Percentiles rank a stretch among this genome's conserved stretches.
These are phyloP conservation scores for Fragaria iinumae DNA, from an alignment of 306 rosid genomes.

Conservation along the genomic window DNA sequence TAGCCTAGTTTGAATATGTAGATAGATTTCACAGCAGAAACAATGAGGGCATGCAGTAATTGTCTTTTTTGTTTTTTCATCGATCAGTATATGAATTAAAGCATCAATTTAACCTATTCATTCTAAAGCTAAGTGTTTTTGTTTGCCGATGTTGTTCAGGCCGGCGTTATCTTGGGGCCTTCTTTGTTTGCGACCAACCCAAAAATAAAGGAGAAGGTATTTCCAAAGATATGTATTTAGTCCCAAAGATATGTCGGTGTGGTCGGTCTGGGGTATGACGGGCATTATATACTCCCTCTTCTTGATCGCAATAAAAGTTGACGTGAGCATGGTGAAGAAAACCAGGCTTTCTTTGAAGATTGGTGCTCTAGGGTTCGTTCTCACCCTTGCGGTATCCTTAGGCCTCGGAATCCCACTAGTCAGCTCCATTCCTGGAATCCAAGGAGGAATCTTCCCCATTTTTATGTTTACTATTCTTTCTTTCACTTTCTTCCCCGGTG, in stretches of 20 bases:
- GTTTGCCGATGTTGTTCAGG: slow-evolving; percentile 15
- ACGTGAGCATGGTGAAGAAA: slow-evolving; percentile 2
- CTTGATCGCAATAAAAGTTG: slow-evolving; percentile 29
- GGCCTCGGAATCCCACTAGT: not conserved
- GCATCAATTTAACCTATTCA: not conserved
- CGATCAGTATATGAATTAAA: no score
- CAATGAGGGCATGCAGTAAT: not conserved
- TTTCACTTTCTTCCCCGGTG: slow-evolving; percentile 22
- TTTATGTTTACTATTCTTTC: slow-evolving; percentile 7
- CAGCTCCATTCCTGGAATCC: not conserved
- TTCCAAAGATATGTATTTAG: not conserved
- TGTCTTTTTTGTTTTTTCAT: no score
- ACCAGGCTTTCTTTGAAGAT: slow-evolving; percentile 27
- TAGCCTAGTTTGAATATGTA: not conserved
- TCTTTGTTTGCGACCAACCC: slow-evolving; percentile 22
- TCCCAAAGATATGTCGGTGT: not conserved
- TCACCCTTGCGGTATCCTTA: not conserved
- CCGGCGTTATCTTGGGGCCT: slow-evolving; percentile 35
- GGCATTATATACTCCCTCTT: slow-evolving; percentile 26
- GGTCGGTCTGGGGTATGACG: not conserved
- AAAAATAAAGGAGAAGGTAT: not conserved
- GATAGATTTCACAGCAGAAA: not conserved
- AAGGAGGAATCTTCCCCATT: slow-evolving; percentile 1
- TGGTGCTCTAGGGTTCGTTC: not conserved
- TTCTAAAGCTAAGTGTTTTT: not conserved